Conservation (phyloP, 208 protist genomes). For the Lotmaria passim region DNA sequence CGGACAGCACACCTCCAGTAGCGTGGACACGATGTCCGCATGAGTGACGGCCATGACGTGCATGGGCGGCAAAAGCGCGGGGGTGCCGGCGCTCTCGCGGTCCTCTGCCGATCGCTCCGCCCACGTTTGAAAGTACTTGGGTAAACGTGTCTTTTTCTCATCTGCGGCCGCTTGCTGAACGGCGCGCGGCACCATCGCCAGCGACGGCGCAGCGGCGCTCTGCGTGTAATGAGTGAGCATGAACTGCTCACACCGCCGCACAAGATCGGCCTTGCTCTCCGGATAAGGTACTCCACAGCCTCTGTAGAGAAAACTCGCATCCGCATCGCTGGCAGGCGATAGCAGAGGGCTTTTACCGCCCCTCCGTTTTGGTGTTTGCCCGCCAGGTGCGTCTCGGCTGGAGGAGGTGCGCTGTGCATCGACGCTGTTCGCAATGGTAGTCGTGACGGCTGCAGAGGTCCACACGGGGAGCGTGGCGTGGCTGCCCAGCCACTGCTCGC, state of each 20-base stretch:
- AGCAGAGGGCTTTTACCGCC: conserved; percentile 9
- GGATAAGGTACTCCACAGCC: conserved; percentile 61
- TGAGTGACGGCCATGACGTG: conserved; percentile 82
- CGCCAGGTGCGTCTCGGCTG: background rate
- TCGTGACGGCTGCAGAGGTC: conserved; percentile 32
- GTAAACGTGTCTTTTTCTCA: conserved; percentile 51
- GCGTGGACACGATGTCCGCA: conserved; percentile 63
- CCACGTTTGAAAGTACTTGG: conserved; percentile 59
- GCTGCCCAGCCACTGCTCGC: conserved; percentile 40
- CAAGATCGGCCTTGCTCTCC: conserved; percentile 51
- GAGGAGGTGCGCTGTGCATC: conserved; percentile 6
- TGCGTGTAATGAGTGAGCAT: conserved; percentile 57
- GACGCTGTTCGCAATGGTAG: conserved; percentile 18
- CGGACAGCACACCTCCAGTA: conserved; percentile 76
- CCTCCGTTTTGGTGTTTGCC: conserved; percentile 2
- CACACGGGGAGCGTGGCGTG: conserved; percentile 51
- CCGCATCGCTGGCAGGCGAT: background rate
- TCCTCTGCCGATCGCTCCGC: conserved; percentile 23
- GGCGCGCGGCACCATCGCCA: conserved; percentile 41
- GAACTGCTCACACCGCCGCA: conserved; percentile 60
- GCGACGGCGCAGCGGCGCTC: conserved; percentile 4
- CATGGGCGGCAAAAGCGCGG: conserved; percentile 70
- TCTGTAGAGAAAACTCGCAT: background rate
- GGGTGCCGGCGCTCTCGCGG: conserved; percentile 20
- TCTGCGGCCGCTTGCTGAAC: conserved; percentile 40